phyloP scores from a whole-genome alignment of 2,329 filamentous ascomycete genomes.

The Cordyceps cicadae region DNA sequence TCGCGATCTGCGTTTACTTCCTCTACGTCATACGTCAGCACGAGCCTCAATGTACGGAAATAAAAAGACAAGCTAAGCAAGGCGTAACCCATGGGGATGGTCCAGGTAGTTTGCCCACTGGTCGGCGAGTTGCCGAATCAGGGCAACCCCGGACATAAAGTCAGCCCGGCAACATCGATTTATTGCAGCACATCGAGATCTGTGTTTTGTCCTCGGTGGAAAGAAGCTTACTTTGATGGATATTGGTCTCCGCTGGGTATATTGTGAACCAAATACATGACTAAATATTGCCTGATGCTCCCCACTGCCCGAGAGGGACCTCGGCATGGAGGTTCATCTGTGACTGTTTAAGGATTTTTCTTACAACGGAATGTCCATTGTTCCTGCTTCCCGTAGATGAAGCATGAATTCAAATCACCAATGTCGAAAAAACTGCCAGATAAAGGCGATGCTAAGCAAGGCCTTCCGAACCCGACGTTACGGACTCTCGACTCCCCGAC shows the following conservation, averaged over 20 bases:
- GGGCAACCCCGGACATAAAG: background rate
- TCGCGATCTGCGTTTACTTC: too few species aligned
- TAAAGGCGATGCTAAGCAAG: background rate
- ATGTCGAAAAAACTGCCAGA: background rate
- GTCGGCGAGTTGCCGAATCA: background rate
- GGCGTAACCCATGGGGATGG: background rate
- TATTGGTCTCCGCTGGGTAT: background rate
- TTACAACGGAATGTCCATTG: too few species aligned
- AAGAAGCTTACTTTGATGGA: background rate
- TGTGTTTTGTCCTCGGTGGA: background rate
- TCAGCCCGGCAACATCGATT: background rate
- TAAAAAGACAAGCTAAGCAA: background rate
- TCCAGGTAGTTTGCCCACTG: background rate
- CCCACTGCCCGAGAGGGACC: too few species aligned
- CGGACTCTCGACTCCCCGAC: background rate
- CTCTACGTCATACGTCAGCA: background rate
- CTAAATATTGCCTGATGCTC: background rate
- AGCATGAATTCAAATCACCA: background rate
- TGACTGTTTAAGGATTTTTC: too few species aligned
- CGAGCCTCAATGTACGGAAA: background rate
- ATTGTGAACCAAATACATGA: background rate
- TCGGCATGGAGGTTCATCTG: too few species aligned
- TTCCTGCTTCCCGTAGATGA: background rate
- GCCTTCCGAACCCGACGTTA: too few species aligned
- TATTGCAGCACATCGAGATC: slow-evolving; percentile 1